Evolutionary conservation across 2,329 filamentous ascomycete species (phyloP), one percentile per base, ranked within the genome.

Genomic region (Beauveria sp.): DNA sequence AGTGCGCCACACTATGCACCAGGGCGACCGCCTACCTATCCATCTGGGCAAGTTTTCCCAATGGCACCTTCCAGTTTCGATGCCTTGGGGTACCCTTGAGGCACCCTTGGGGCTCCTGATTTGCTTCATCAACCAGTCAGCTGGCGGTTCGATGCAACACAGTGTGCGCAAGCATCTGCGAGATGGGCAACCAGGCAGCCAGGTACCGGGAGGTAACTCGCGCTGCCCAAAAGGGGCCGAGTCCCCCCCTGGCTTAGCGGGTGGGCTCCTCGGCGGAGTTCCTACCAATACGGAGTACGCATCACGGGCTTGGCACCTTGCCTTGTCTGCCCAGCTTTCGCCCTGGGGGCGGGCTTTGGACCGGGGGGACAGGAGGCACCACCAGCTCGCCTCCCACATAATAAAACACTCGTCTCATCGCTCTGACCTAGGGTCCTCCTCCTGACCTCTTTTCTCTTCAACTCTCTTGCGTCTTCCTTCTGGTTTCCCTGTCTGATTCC

Each of bases 371-470:
- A 38, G 34, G 12, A 38, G 34, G 12, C 12, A 38, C 34, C 34
- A 16, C 34, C 34, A 38, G 34, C 34, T 38, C 34, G 34, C 49
- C 54, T n/a, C 7, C 60, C 61, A 38, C 50, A 54, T 61, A 64
- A 63, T 63, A 63, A 63, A 63, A 63, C 51, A 55, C 63, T 26
- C 63, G 28, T 53, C 61, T 51, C 46, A 50, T 38, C 62, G 46
- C 58, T 43, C 53, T 58, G 46, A 5, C 52, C 51, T 40, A 6
- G 34, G 34, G 14, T 34, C 53, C 12, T 18, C 50, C 51, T 61
- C 53, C 51, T 58, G 24, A 26, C 26, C 49, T 62, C 52, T 20
- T 34, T 38, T 22, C 22, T 43, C n/a, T 28, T 45, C 14, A 38
- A 6, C 34, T 50, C 49, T 54, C 14, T 49, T 60, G 18, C 16